Conservation (phyloP, 2,329 filamentous ascomycete species). For the Colletotrichum acutatum region DNA sequence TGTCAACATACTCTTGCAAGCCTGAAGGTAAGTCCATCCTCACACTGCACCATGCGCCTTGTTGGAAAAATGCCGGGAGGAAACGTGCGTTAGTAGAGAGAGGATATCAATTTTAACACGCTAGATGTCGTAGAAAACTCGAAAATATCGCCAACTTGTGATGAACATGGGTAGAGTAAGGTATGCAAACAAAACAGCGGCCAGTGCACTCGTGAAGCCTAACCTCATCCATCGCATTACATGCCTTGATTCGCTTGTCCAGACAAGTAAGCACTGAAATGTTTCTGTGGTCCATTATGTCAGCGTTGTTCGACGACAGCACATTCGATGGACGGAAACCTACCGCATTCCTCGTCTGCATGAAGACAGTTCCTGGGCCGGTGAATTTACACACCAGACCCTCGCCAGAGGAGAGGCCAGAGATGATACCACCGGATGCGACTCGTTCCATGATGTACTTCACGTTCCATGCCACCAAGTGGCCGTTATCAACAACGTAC, state of each 20-base stretch:
- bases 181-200: neutral
- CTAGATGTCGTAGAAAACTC: neutral
- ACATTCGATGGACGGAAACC: constrained; percentile 42
- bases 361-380: constrained; percentile 88
- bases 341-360: constrained; percentile 90
- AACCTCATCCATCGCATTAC: constrained; percentile 17
- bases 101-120: constrained; percentile 11
- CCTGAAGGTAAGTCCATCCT: neutral
- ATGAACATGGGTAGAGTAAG: neutral
- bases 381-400: constrained; percentile 95
- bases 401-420: constrained; percentile 82
- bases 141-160: neutral
- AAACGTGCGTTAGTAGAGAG: neutral
- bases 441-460: constrained; percentile 93
- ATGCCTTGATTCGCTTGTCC: constrained; percentile 53
- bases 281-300: constrained; percentile 49
- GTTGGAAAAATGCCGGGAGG: neutral
- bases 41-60: neutral
- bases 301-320: neutral
- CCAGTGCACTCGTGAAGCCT: neutral
- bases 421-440: constrained; percentile 91
- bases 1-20: neutral
- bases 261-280: constrained; percentile 64
- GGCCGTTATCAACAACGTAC: constrained; percentile 93
- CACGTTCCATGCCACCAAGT: constrained; percentile 96